Base-by-base conservation (phyloP, 176 grass and related monocot genomes). In the Ampelocalamus luodianensis region DNA sequence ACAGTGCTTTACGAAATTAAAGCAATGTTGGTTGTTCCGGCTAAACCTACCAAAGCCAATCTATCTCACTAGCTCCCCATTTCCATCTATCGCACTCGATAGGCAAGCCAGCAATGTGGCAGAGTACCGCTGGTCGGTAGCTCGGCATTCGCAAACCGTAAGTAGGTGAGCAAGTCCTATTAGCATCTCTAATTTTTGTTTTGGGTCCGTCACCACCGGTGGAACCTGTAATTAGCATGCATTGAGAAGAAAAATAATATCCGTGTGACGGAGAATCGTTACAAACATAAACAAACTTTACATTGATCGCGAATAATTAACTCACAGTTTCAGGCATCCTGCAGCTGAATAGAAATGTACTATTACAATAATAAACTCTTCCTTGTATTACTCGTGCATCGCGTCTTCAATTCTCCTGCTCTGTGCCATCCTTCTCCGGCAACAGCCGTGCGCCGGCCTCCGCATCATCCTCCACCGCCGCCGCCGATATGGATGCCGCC, bases 401-500 rank as follows among this genome's bases (percentile, higher is more conserved):
- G 39, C 2, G 18, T 29, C 53, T 29, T 85, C 42, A 80, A 10
- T 81, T 92, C 88, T 94, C 94, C 17, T 46, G 65, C 24, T 73
- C 77, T 36, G 17, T 80, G 6, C 1, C 82, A 5, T 85, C 78
- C 50, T 83, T 78, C 85, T 93, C 89, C 91, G 91, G 87, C 66
- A 98, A 85, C 61, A 98, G 87, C 32, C 18, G 18, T 22, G 91
- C 77, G 0, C 93, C 93, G 8, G 87, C 85, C 87, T 98, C 95
- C 85, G 92, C 93, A 61, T 98, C 93, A 2, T 85, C 89, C 83
- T 95, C 93, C 38, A 22, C 22, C 53, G 18, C 22, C 53, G 18
- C 53, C 18, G 18, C 18, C 53, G 53, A 20, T 22, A 9, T 56
- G 7, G 53, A 56, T 3, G 89, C 85, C 17, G 88, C 83, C 89